Percentiles rank a stretch among this genome's conserved stretches.
Conservation (phyloP, 2,329 filamentous ascomycete species). For the Orbilia blumenaviensis region DNA sequence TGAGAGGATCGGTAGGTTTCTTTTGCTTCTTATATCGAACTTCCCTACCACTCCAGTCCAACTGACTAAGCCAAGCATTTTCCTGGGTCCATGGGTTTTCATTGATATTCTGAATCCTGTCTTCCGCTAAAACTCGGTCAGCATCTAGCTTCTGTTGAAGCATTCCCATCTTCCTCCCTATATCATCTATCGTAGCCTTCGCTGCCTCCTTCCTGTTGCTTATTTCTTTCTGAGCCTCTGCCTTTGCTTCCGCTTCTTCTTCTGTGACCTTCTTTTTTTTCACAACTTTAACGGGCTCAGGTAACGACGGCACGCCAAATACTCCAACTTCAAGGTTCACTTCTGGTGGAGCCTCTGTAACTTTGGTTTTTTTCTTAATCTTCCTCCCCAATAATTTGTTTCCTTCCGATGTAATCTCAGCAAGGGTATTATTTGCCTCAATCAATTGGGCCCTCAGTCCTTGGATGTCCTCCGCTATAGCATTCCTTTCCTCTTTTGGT, state of each 20-base stretch:
- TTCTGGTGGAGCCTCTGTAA: neutral
- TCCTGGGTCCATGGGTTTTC: constrained; percentile 70
- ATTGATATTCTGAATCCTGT: constrained; percentile 66
- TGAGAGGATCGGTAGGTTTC: constrained; percentile 65
- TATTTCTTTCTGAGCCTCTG: neutral
- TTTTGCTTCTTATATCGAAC: constrained; percentile 87
- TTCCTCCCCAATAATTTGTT: constrained; percentile 4
- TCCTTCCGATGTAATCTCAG: constrained; percentile 12
- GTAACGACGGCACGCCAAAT: neutral
- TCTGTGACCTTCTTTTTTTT: neutral
- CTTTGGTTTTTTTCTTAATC: neutral
- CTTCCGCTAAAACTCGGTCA: neutral
- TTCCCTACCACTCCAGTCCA: constrained; percentile 96
- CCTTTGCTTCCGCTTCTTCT: neutral
- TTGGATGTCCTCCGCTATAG: neutral
- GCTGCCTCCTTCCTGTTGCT: neutral
- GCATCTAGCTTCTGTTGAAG: neutral
- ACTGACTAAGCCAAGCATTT: constrained; percentile 78
- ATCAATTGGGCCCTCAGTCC: neutral
- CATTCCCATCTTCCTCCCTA: neutral
- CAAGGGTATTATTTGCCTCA: neutral
- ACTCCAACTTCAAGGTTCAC: neutral
- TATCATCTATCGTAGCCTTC: neutral
- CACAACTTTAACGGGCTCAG: neutral
- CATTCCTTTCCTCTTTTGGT: neutral